A percentile compares a stretch with the other conserved stretches of the same genome.
Conservation (phyloP, 176 grass and related monocot genomes). For the Zizania latifolia region DNA sequence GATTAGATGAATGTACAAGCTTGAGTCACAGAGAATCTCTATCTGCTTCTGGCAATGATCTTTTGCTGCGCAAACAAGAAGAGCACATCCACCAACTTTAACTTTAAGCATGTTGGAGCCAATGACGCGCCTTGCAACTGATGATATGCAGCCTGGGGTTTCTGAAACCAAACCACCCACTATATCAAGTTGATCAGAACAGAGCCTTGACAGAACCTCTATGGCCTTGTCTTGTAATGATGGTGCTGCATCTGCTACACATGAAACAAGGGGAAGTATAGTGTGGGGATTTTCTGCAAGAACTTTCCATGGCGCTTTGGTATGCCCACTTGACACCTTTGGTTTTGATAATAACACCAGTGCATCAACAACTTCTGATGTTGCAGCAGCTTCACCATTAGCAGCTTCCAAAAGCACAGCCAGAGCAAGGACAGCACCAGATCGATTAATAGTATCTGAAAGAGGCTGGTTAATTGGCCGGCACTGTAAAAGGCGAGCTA, state of each 20-base stretch:
- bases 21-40: slow-evolving; percentile 71
- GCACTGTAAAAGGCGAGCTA: slow-evolving; percentile 76
- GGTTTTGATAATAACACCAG: slow-evolving; percentile 77
- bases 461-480: slow-evolving; percentile 53
- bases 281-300: slow-evolving; percentile 89
- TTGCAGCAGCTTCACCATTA: slow-evolving; percentile 62
- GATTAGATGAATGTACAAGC: slow-evolving; percentile 58
- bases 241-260: slow-evolving; percentile 73
- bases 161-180: slow-evolving; percentile 82
- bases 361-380: slow-evolving; percentile 95
- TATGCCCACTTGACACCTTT: slow-evolving; percentile 67
- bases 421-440: slow-evolving; percentile 79
- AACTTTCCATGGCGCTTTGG: slow-evolving; percentile 82
- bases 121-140: slow-evolving; percentile 67
- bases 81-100: slow-evolving; percentile 84
- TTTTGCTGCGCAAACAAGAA: slow-evolving; percentile 87
- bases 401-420: slow-evolving; percentile 76
- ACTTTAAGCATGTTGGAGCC: slow-evolving; percentile 67
- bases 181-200: slow-evolving; percentile 67
- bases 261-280: slow-evolving; percentile 79
- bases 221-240: slow-evolving; percentile 96
- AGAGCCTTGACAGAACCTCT: slow-evolving; percentile 84
- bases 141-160: slow-evolving; percentile 64
- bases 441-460: slow-evolving; percentile 76
- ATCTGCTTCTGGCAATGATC: slow-evolving; percentile 72